phyloP scores from a whole-genome alignment of 2,329 filamentous ascomycete species.

The Ceratocystiopsis brevicomis region DNA sequence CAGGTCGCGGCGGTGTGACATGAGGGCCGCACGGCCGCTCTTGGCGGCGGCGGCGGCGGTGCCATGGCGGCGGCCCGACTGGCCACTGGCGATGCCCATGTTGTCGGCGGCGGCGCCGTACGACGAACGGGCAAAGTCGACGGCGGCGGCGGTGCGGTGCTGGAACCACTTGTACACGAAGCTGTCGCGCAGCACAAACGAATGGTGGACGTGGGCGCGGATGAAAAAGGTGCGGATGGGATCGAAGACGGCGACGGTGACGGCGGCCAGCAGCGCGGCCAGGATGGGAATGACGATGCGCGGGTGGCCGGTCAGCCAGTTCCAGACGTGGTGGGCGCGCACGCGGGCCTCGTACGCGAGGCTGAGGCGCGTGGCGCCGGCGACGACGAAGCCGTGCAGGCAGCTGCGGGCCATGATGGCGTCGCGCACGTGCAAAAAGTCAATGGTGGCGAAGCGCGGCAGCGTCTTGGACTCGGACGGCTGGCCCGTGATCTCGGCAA shows the following conservation, averaged over 20 bases:
- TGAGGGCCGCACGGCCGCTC: slow-evolving; percentile 54
- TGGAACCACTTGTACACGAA: slow-evolving; percentile 65
- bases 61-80: background rate
- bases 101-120: slow-evolving; percentile 38
- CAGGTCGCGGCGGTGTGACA: slow-evolving; percentile 67
- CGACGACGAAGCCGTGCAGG: slow-evolving; percentile 64
- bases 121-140: slow-evolving; percentile 28
- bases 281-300: slow-evolving; percentile 70
- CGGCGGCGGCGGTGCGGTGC: slow-evolving; percentile 46
- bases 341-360: slow-evolving; percentile 67
- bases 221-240: slow-evolving; percentile 89
- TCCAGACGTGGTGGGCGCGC: slow-evolving; percentile 62
- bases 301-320: slow-evolving; percentile 75
- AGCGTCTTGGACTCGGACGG: slow-evolving; percentile 69
- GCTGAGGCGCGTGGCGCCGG: slow-evolving; percentile 44
- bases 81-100: slow-evolving; percentile 36
- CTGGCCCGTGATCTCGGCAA: slow-evolving; percentile 68
- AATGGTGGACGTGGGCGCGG: slow-evolving; percentile 65
- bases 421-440: slow-evolving; percentile 54
- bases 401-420: slow-evolving; percentile 85
- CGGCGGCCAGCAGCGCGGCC: slow-evolving; percentile 60
- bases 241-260: slow-evolving; percentile 82
- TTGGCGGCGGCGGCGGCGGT: slow-evolving; percentile 13
- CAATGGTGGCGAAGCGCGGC: slow-evolving; percentile 62
- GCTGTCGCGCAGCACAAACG: slow-evolving; percentile 56